These are phyloP conservation scores for Abrus precatorius DNA, from an alignment of 306 rosid species.

Conservation along the genomic window DNA sequence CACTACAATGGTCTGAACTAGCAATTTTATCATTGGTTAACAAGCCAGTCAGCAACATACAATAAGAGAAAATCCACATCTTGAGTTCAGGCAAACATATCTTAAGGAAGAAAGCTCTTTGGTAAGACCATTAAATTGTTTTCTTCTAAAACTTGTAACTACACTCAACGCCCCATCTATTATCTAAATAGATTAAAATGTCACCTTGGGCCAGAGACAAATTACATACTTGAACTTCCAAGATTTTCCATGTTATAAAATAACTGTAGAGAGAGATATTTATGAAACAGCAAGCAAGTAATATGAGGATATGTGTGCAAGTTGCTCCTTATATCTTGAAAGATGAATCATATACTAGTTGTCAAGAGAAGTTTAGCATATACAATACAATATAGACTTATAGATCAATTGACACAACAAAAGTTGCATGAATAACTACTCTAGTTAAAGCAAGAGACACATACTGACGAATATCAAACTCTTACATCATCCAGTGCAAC, in stretches of 20 bases:
- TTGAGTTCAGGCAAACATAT: neutral
- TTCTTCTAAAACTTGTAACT: neutral
- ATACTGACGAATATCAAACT: slow-evolving; percentile 3
- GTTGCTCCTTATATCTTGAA: slow-evolving; percentile 3
- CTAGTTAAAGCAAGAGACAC: slow-evolving; percentile 4
- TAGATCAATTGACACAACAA: neutral
- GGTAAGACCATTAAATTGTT: slow-evolving; percentile 17
- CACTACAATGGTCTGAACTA: neutral
- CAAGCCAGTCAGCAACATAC: neutral
- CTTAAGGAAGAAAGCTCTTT: neutral
- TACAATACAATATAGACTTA: neutral
- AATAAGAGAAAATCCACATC: slow-evolving; percentile 11
- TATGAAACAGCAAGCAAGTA: slow-evolving; percentile 1
- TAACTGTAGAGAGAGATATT: neutral
- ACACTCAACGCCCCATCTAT: slow-evolving; percentile 5
- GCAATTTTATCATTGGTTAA: neutral
- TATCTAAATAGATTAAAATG: neutral
- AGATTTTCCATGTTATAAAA: neutral
- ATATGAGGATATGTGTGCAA: neutral
- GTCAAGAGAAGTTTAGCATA: neutral
- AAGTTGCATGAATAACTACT: neutral
- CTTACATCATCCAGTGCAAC: neutral
- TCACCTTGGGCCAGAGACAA: slow-evolving; percentile 4
- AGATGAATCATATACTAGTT: neutral
- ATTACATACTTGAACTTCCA: slow-evolving; percentile 25